Evolutionary conservation across 208 protist genomes (phyloP), one percentile per base, ranked within the genome.

Genomic region (Novymonas esmeraldas): DNA sequence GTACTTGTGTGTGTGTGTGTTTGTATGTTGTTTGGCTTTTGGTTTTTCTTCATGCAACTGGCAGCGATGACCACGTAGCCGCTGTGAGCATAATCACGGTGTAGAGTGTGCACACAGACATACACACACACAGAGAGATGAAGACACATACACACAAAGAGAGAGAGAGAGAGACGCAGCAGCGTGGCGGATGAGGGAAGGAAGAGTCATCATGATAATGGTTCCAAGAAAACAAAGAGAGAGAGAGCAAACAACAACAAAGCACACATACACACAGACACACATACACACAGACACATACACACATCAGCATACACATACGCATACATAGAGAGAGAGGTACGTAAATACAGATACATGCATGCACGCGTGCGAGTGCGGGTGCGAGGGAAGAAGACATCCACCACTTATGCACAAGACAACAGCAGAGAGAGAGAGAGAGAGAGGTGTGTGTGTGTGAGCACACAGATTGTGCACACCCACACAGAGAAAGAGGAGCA

Each of bases 241-340:
- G 2, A 9, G 18, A 29, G 2, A 22, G 0, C 45, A 28, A 26
- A 16, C 45, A 10, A 18, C 3, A 28, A 56, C 6, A 38, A 36
- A 5, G 28, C 36, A 44, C 36, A 57, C 11, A 57, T 14, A 31
- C 18, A 20, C 4, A 57, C 52, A 57, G 10, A 57, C 52, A 10
- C 24, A 54, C n/a, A 57, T 24, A 58, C 16, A 36, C 13, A 67
- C 48, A 57, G 13, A 56, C n/a, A 67, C 61, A 44, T 20, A 36
- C 26, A 52, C n/a, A 56, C 33, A 31, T 26, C 16, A 10, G 20
- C 50, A 51, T 22, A 50, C 22, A 60, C 41, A 60, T 36, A 46
- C 49, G 64, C 45, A 50, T 50, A 6, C 5, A 50, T 5, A 45
- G 28, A 70, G 20, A 60, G 49, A 46, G n/a, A n/a, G n/a, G n/a